Evolutionary conservation across 306 rosid genomes (phyloP).

Genomic region (Rosa rugosa): DNA sequence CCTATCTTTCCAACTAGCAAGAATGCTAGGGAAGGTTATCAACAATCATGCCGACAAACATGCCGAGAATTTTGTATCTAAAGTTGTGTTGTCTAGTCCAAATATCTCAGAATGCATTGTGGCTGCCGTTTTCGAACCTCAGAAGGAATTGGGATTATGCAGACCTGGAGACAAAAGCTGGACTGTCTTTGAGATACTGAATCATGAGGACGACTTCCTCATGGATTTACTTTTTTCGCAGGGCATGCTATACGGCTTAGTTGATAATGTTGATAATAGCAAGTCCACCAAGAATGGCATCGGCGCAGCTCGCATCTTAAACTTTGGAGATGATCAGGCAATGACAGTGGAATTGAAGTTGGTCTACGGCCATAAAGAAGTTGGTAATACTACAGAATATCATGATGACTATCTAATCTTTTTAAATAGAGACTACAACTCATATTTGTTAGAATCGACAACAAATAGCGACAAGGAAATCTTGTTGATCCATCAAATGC

Average conservation of each 20-base stretch:
- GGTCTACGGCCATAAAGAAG: neutral
- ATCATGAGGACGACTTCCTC: too few relatives aligned
- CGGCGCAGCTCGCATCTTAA: neutral
- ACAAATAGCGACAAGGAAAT: neutral
- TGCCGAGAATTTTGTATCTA: neutral
- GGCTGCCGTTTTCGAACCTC: neutral
- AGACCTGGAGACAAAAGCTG: neutral
- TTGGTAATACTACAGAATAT: neutral
- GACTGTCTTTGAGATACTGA: neutral
- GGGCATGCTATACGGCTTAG: neutral
- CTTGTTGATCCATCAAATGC: neutral
- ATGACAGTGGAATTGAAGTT: slow-evolving; percentile 6
- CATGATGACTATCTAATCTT: neutral
- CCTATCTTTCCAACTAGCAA: neutral
- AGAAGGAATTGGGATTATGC: neutral
- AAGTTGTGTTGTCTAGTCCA: neutral
- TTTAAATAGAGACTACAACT: neutral
- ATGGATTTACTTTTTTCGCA: neutral
- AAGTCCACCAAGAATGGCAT: neutral
- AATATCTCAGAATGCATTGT: neutral
- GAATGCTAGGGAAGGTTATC: neutral
- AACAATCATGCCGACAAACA: too few relatives aligned
- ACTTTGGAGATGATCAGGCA: neutral
- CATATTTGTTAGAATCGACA: neutral
- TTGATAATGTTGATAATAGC: too few relatives aligned